phyloP scores from a whole-genome alignment of 345 rosid species.

The Dimocarpus longan region DNA sequence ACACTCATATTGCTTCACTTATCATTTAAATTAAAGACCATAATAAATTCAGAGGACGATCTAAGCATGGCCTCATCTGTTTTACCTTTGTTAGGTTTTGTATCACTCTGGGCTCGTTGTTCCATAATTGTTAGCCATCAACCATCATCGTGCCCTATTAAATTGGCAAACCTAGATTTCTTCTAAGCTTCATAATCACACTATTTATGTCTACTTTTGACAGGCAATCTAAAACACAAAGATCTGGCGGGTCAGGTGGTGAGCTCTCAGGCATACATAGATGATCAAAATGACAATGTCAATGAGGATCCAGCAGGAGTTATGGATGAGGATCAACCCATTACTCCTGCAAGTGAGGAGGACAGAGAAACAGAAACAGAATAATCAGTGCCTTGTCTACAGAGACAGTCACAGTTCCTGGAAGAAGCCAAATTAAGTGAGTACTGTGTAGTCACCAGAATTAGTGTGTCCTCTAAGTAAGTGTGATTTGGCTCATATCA shows the following conservation, averaged over 20 bases:
- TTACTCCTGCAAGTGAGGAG: constrained; percentile 24
- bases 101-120: not conserved
- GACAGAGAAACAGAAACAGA: constrained; percentile 29
- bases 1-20: not conserved
- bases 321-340: constrained; percentile 31
- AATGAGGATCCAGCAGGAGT: constrained; percentile 43
- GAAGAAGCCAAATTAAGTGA: not conserved
- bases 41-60: not conserved
- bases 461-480: not conserved
- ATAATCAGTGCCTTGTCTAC: constrained; percentile 7
- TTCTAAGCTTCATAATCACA: not conserved
- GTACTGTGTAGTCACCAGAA: not conserved
- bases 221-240: constrained; percentile 89
- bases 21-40: not conserved
- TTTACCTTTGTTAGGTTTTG: not conserved
- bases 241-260: constrained; percentile 81
- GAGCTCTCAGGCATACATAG: constrained; percentile 80
- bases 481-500: not conserved
- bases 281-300: constrained; percentile 34
- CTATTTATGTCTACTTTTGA: constrained; percentile 18
- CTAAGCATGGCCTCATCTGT: not conserved
- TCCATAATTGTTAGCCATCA: not conserved
- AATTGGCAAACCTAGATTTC: constrained; percentile 3
- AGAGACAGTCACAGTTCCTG: not conserved
- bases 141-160: not conserved